phyloP scores from a whole-genome alignment of 2,329 filamentous ascomycete genomes.

The Phaeosphaeria sp. region DNA sequence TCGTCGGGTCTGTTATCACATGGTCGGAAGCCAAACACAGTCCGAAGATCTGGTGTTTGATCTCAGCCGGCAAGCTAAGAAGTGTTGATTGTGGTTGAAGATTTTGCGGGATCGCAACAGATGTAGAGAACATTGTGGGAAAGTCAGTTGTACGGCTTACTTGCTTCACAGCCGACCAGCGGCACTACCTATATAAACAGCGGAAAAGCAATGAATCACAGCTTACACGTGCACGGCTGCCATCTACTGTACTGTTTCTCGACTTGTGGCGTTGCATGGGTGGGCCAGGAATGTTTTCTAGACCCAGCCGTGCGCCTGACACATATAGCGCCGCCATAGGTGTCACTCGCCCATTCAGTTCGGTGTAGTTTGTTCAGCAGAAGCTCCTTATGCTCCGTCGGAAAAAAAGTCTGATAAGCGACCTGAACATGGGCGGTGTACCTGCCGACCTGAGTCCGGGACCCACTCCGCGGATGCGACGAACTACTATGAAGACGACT shows the following conservation, averaged over 20 bases:
- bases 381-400: background rate
- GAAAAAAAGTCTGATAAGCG: constrained; percentile 1
- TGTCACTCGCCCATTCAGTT: background rate
- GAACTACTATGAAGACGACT: background rate
- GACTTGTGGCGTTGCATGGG: constrained; percentile 1
- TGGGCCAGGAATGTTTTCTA: background rate
- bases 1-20: constrained; percentile 34
- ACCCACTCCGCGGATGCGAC: background rate
- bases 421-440: background rate
- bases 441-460: background rate
- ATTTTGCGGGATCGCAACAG: constrained; percentile 23
- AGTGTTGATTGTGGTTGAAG: constrained; percentile 41
- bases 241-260: background rate
- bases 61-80: constrained; percentile 41
- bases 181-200: background rate
- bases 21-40: constrained; percentile 32
- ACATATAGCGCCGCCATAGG: background rate
- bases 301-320: background rate
- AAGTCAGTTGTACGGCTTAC: background rate
- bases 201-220: background rate
- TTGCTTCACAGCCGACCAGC: background rate
- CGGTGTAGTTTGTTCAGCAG: background rate
- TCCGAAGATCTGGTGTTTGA: constrained; percentile 42
- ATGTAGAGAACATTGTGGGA: background rate
- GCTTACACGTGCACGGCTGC: background rate